A percentile compares a stretch with the other conserved stretches of the same genome.
Evolutionary conservation across 495 filamentous ascomycete species (phyloP).

Genomic region (Aspergillus taichungensis): DNA sequence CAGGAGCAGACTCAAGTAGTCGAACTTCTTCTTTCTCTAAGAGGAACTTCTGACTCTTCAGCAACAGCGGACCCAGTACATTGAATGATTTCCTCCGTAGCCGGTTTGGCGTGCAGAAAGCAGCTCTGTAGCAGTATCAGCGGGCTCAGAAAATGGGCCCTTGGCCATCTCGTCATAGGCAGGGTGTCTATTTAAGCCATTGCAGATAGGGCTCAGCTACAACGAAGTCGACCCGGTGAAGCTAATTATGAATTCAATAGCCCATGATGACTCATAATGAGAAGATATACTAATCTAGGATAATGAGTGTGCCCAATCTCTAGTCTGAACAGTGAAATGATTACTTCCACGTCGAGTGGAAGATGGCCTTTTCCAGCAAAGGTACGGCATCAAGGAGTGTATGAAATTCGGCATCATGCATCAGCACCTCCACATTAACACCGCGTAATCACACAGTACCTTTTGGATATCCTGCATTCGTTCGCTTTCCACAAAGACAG

Average conservation of each 20-base stretch:
- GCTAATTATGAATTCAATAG: not conserved
- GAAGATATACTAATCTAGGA: not conserved
- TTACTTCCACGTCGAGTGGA: slow-evolving; percentile 11
- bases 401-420: slow-evolving; percentile 17
- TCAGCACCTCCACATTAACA: slow-evolving; percentile 21
- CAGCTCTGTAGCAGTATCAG: too few relatives aligned
- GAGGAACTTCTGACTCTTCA: too few relatives aligned
- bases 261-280: too few relatives aligned
- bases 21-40: too few relatives aligned
- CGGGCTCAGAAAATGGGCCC: too few relatives aligned
- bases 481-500: slow-evolving; percentile 23
- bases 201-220: not conserved
- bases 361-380: slow-evolving; percentile 8
- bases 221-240: not conserved
- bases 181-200: too few relatives aligned
- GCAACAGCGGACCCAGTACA: too few relatives aligned
- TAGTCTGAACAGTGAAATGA: too few relatives aligned
- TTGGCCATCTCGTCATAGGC: too few relatives aligned
- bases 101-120: too few relatives aligned
- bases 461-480: slow-evolving; percentile 14
- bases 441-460: slow-evolving; percentile 17
- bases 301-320: not conserved
- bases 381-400: slow-evolving; percentile 7
- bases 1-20: too few relatives aligned
- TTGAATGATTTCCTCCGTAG: too few relatives aligned